A percentile compares a stretch with the other conserved stretches of the same genome.
These are phyloP conservation scores for Arthroderma sp. DNA, from an alignment of 2,329 filamentous ascomycete genomes.

Conservation along the genomic window DNA sequence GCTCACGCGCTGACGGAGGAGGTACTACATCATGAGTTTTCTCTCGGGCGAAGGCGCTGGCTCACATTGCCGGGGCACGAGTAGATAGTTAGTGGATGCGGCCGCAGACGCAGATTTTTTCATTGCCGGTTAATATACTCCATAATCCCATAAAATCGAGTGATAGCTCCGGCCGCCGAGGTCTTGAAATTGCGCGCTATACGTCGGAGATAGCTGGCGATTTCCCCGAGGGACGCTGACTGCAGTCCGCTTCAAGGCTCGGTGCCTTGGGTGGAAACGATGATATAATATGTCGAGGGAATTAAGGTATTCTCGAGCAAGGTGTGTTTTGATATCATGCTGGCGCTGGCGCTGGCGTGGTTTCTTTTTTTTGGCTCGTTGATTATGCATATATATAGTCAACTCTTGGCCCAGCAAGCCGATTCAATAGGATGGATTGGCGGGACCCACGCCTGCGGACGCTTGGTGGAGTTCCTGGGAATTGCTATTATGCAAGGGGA, in stretches of 20 bases:
- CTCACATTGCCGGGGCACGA: background rate
- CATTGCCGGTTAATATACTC: too few relatives aligned
- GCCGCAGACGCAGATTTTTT: background rate
- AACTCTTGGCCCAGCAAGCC: background rate
- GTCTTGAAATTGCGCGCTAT: background rate
- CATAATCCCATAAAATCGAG: too few relatives aligned
- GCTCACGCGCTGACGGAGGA: background rate
- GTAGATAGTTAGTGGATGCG: background rate
- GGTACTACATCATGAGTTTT: background rate
- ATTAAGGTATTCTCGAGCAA: background rate
- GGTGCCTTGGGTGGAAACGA: background rate
- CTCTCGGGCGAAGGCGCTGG: background rate
- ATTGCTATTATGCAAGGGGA: background rate
- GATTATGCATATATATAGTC: slow-evolving; percentile 1
- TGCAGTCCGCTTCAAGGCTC: background rate
- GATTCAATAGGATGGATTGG: background rate
- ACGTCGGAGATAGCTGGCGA: background rate
- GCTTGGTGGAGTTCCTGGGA: background rate
- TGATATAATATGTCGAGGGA: background rate
- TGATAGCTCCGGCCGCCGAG: too few relatives aligned
- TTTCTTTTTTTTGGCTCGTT: background rate
- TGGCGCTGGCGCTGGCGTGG: background rate
- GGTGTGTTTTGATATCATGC: slow-evolving; percentile 5
- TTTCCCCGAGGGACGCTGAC: background rate
- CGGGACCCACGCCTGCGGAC: background rate